phyloP scores from a whole-genome alignment of 192 early-diverging fungal species.

The Backusella psychrophila region DNA sequence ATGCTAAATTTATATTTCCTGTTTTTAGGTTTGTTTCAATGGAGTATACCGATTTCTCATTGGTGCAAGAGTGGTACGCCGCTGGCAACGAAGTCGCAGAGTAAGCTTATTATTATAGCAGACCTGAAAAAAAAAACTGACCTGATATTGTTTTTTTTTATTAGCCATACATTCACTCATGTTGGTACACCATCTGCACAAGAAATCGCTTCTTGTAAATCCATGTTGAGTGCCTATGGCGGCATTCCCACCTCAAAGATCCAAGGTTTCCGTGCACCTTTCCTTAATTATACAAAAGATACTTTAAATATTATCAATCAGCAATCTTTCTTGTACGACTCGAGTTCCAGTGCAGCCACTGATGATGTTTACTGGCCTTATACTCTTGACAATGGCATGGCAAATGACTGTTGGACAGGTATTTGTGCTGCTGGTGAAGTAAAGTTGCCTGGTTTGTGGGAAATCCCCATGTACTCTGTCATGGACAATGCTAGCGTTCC shows the following conservation, averaged over 20 bases:
- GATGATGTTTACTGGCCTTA: conserved; percentile 61
- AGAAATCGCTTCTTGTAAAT: conserved; percentile 40
- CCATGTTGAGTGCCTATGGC: conserved; percentile 49
- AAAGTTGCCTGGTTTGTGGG: conserved; percentile 56
- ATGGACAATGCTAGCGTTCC: conserved; percentile 36
- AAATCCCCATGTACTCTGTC: conserved; percentile 62
- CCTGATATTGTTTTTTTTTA: background rate
- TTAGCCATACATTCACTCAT: conserved; percentile 34
- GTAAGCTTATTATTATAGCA: conserved; percentile 18
- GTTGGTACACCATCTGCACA: conserved; percentile 30
- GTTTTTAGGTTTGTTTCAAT: conserved; percentile 49
- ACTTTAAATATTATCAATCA: conserved; percentile 44
- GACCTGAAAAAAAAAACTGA: background rate
- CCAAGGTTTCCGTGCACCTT: conserved; percentile 63
- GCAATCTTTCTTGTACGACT: conserved; percentile 52
- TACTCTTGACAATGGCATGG: conserved; percentile 62
- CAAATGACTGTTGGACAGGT: conserved; percentile 55
- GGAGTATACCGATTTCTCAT: conserved; percentile 57
- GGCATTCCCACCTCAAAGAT: conserved; percentile 59
- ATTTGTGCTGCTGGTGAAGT: conserved; percentile 36
- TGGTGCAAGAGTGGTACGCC: conserved; percentile 60
- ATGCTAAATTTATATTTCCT: background rate
- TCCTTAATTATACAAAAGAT: conserved; percentile 49
- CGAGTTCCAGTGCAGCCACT: conserved; percentile 39
- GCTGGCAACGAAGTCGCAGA: conserved; percentile 59